Base-by-base conservation (phyloP, 768 basidiomycete genomes). In the Naganishia antarctica region DNA sequence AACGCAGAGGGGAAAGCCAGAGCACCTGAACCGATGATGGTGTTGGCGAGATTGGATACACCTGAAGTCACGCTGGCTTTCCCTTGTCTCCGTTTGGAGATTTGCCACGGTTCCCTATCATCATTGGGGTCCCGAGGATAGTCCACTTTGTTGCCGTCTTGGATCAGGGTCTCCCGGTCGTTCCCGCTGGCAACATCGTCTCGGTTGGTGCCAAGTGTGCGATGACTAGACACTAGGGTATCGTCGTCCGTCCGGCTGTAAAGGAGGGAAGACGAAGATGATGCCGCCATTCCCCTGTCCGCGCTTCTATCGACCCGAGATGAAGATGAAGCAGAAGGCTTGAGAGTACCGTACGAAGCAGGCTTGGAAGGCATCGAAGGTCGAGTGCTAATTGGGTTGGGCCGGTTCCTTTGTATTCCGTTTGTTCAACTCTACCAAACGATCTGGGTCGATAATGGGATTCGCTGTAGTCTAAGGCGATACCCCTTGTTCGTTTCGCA, bases 1-100 rank as follows among this genome's bases (percentile, higher is more conserved):
- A 97, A 85, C 34, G 61, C 47, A 2, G 71, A 73, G 3, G 73
- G 71, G 60, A 70, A 72, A 8, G 68, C 67, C 37, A 66, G 65
- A 83, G 71, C 75, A 85, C 90, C 90, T 61, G 88, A 93, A 15
- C 91, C 91, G 69, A 96, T 87, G 70, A 93, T 91, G 0, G 92
- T 96, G 70, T 96, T 96, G 26, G 85, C 80, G 45, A 96, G 79
- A 72, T 60, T 68, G 25, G 32, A 47, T 1, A 57, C 46, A 34
- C 46, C 45, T 15, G 59, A 60, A 8, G 59, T 45, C 4, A 47
- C 41, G 43, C 59, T 60, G 7, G 59, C 59, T 16, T 46, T 60
- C 25, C 59, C 59, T 60, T 60, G 59, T 47, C 43, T 44, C 18
- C 43, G 59, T 44, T 45, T 45, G 16, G 31, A 8, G 18, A 45